Evolutionary conservation across 768 basidiomycete species (phyloP).

Genomic region (Lactarius psammicola): DNA sequence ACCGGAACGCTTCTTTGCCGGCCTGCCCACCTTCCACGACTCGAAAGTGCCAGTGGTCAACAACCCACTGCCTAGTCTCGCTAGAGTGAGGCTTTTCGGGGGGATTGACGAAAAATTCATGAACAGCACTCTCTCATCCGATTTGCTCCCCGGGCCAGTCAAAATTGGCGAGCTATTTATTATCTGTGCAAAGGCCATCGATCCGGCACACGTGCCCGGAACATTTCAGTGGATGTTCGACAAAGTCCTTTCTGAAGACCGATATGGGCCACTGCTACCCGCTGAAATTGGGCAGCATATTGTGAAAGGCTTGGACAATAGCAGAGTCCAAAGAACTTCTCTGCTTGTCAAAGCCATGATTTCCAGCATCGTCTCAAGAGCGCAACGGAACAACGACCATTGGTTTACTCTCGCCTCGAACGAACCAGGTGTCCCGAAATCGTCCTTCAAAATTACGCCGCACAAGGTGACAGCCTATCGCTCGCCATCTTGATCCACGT

Average conservation of each 20-base stretch:
- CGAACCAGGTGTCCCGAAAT: background rate
- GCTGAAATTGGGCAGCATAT: background rate
- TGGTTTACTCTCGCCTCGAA: background rate
- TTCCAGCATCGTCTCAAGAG: background rate
- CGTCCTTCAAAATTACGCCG: background rate
- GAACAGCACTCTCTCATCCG: background rate
- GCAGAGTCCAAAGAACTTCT: background rate
- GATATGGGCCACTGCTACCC: background rate
- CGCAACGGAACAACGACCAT: background rate
- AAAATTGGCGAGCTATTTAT: background rate
- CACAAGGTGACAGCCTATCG: constrained; percentile 2
- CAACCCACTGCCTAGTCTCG: no score
- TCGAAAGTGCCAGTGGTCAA: background rate
- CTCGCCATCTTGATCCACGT: constrained; percentile 1
- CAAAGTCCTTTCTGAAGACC: background rate
- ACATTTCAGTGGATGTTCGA: background rate
- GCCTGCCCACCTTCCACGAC: no score
- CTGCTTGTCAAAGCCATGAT: background rate
- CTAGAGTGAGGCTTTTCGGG: no score
- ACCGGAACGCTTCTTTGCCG: no score
- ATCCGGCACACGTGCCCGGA: background rate
- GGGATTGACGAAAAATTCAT: background rate
- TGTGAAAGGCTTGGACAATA: background rate
- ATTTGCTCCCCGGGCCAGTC: background rate
- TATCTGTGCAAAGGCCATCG: background rate